These are phyloP conservation scores for Botryotinia convoluta DNA, from an alignment of 2,329 filamentous ascomycete species.

Conservation along the genomic window DNA sequence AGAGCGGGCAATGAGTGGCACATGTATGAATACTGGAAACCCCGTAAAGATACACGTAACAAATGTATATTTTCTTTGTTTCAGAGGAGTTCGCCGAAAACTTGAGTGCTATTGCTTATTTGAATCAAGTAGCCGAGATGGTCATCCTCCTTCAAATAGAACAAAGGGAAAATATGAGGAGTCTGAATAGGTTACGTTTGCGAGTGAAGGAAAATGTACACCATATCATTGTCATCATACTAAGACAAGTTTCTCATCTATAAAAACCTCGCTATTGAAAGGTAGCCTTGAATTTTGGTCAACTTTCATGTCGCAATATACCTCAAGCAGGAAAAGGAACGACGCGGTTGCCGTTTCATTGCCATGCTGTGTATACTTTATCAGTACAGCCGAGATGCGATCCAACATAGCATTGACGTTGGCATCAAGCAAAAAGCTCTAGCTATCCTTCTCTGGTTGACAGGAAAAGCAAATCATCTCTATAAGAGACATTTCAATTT, in stretches of 20 bases:
- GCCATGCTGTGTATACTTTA: neutral
- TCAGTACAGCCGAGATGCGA: neutral
- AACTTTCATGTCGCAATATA: neutral
- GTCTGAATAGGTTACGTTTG: neutral
- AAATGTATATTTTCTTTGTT: neutral
- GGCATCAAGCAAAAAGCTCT: neutral
- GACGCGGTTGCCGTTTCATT: neutral
- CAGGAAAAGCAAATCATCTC: neutral
- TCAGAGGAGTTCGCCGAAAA: neutral
- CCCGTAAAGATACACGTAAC: neutral
- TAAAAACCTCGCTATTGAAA: neutral
- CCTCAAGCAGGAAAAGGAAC: neutral
- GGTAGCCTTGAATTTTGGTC: neutral
- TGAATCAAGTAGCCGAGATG: neutral
- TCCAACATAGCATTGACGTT: neutral
- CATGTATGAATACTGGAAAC: neutral
- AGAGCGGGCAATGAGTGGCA: neutral
- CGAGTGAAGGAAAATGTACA: neutral
- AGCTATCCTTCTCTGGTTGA: neutral
- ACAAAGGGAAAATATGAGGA: neutral
- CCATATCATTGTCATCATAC: neutral
- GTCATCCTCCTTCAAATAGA: neutral
- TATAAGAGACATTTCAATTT: neutral
- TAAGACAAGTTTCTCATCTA: too few species aligned
- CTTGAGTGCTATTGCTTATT: neutral